Conservation (phyloP, 768 basidiomycete species). For the Boletellus ananiceps region DNA sequence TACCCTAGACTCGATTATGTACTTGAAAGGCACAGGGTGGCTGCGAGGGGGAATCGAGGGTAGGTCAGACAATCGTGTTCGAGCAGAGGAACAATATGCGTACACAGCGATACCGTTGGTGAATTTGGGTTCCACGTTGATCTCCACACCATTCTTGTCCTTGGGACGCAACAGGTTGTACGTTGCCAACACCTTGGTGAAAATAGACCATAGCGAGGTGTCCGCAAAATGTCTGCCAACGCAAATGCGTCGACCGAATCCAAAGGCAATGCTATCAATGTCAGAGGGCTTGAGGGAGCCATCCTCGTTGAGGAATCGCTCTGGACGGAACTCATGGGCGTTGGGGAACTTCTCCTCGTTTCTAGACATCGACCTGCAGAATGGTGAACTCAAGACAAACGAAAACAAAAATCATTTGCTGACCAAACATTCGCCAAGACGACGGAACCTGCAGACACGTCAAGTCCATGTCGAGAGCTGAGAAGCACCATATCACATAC, state of each 20-base stretch:
- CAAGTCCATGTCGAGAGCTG: too few species aligned
- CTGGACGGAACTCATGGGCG: constrained; percentile 1
- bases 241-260: constrained; percentile 25
- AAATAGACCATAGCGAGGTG: constrained; percentile 1
- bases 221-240: constrained; percentile 18
- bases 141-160: constrained; percentile 2
- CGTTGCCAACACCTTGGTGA: background rate
- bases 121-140: constrained; percentile 11
- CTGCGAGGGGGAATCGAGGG: background rate
- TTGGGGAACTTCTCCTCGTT: constrained; percentile 5
- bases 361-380: constrained; percentile 2
- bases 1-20: background rate
- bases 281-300: constrained; percentile 1
- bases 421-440: constrained; percentile 5
- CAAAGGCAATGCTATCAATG: constrained; percentile 9
- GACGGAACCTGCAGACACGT: background rate
- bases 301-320: constrained; percentile 4
- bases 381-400: too few species aligned
- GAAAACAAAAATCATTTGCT: background rate
- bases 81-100: background rate
- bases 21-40: constrained; percentile 4
- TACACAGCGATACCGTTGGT: background rate
- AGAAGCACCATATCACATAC: background rate
- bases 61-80: too few species aligned
- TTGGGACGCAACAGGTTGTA: constrained; percentile 2